Evolutionary conservation across 2,329 filamentous ascomycete genomes (phyloP), one percentile per base, ranked within the genome.

Genomic region (Bipolaris victoriae): DNA sequence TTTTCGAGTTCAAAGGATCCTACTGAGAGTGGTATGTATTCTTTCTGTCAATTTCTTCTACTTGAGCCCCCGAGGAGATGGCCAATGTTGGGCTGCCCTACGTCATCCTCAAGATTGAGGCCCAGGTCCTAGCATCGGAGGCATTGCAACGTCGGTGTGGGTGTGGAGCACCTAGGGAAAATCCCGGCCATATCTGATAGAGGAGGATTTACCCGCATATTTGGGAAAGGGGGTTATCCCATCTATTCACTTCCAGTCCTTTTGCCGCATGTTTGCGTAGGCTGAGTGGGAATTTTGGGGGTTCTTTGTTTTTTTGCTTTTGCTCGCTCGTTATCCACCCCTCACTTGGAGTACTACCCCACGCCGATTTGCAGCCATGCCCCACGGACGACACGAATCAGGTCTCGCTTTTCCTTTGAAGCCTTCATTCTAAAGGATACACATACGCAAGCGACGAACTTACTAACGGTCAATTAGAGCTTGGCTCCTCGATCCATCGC

Each of bases 401-500:
- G 54, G 54, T 57, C 54, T 47, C n/a, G 46, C 31, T 26, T 16
- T 46, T 36, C 10, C 15, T 45, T 45, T 31, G 29, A 31, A 31
- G 29, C 18, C 36, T 24, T 9, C 18, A 26, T 22, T n/a, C 26
- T 10, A 15, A 45, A 15, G 15, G 2, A 18, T 10, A 13, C n/a
- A 7, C 5, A 11, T n/a, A 29, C 18, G 20, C 7, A 15, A 18
- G 35, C 18, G 22, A 24, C 20, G 20, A 18, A 6, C 26, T 15
- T 37, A 15, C 54, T 57, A 5, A 57, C 54, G 22, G 4, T 3
- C 26, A 9, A 24, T 50, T 50, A 96, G 92, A 97, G 81, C 83
- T 88, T 65, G 87, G 85, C 71, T 96, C 92, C 70, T 89, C 90
- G 76, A 90, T 92, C 72, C 93, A 97, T 78, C 86, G 89, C 62